Base-by-base conservation (phyloP, 2,329 filamentous ascomycete species). In the Colletotrichum cordylinicola region DNA sequence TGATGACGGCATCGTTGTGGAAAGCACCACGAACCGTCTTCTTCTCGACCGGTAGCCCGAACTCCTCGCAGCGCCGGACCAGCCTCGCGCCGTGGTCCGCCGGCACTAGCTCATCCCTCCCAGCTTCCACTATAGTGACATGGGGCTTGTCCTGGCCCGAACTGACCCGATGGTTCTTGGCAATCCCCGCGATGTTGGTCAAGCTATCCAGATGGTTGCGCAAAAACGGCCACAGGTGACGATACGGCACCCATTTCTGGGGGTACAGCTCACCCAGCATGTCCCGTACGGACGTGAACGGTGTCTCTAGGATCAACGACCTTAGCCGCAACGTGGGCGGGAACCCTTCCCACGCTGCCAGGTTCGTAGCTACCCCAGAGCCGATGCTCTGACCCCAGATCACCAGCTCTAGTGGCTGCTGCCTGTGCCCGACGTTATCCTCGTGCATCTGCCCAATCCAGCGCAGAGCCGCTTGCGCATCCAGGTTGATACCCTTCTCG, bases 371-470 rank as follows among this genome's bases (percentile, higher is more conserved):
- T 56, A 96, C 90, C 2, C 93, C 94, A 31, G 92, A 91, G 2
- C 95, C 94, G 70, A 96, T 92, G 77, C 93, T 95, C 82, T 96
- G 94, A 0, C 94, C 94, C 94, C 94, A 96, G 13, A 96, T 84
- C 1, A 95, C 80, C 2, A 95, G 76, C 9, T 85, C 80, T 18
- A 86, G 72, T 58, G 71, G 66, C 37, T 65, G 69, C 35, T 72
- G 31, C 48, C 52, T 39, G 31, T 71, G 52, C 21, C 60, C 61
- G n/a, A 48, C 33, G 73, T 58, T 68, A 52, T 79, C 80, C 48
- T 79, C 78, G 70, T 90, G 87, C 29, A 84, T 77, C 21, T 88
- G 80, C 6, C 86, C 85, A 29, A 94, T 88, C 93, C 93, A 95
- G 12, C 85, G 79, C 27, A 94, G 81, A 9, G 93, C 90, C 1